Percentiles rank a stretch among this genome's conserved stretches.
These are phyloP conservation scores for Chrysanthemum seticuspe DNA, from an alignment of 129 eudicot genomes.

Conservation along the genomic window DNA sequence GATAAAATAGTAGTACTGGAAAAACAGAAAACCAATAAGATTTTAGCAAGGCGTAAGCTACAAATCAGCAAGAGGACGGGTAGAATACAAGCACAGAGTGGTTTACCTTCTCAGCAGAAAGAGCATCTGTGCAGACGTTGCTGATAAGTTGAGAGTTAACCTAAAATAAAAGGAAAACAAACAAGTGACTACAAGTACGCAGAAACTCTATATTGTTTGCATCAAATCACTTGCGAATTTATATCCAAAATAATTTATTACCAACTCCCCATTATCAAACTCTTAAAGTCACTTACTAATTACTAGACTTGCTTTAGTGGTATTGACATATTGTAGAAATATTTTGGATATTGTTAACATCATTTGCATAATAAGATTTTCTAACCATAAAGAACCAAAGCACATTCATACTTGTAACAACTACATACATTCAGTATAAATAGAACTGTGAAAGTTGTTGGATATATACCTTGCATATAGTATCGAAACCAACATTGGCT, in stretches of 20 bases:
- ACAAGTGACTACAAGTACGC: neutral
- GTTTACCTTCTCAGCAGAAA: slow-evolving; percentile 95
- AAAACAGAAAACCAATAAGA: slow-evolving; percentile 11
- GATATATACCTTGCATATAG: slow-evolving; percentile 83
- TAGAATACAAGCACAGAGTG: neutral
- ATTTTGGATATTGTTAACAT: too few relatives aligned
- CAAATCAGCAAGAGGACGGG: neutral
- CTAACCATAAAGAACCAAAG: slow-evolving; percentile 7
- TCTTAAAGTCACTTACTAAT: too few relatives aligned
- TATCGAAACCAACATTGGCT: slow-evolving; percentile 96
- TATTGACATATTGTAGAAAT: too few relatives aligned
- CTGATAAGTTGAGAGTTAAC: slow-evolving; percentile 97
- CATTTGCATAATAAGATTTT: too few relatives aligned
- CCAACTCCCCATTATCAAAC: neutral
- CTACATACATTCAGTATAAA: neutral
- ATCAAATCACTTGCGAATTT: neutral
- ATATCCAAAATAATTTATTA: neutral
- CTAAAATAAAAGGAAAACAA: slow-evolving; percentile 24
- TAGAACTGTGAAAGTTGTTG: neutral
- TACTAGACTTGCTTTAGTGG: too few relatives aligned
- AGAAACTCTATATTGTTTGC: slow-evolving; percentile 2
- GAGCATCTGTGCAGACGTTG: slow-evolving; percentile 98
- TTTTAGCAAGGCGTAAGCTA: neutral
- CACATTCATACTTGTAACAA: slow-evolving; percentile 1
- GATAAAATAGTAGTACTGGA: slow-evolving; percentile 89